Evolutionary conservation across 495 filamentous ascomycete species (phyloP).

Genomic region (Bacidia gigantensis): DNA sequence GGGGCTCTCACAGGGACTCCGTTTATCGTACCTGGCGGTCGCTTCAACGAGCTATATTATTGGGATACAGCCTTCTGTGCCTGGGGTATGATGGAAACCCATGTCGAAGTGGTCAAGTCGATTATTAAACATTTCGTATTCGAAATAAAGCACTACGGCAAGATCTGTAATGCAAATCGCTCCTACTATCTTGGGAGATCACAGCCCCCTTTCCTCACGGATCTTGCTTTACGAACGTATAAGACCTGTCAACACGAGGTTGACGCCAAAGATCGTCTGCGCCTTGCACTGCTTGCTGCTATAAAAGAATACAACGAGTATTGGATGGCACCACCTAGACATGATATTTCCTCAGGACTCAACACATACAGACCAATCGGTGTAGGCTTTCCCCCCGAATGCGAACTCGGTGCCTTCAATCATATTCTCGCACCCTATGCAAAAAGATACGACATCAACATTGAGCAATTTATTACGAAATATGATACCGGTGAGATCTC

Average conservation of each 20-base stretch:
- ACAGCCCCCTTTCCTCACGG: slow-evolving; percentile 92
- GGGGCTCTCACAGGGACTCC: slow-evolving; percentile 64
- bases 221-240: slow-evolving; percentile 86
- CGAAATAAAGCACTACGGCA: slow-evolving; percentile 94
- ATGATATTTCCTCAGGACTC: slow-evolving; percentile 68
- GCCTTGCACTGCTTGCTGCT: slow-evolving; percentile 65
- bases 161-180: slow-evolving; percentile 92
- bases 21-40: slow-evolving; percentile 88
- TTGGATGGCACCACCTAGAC: slow-evolving; percentile 69
- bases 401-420: slow-evolving; percentile 74
- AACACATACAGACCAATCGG: slow-evolving; percentile 74
- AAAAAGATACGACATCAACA: slow-evolving; percentile 65
- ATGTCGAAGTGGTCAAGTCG: slow-evolving; percentile 69
- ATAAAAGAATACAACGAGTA: slow-evolving; percentile 95
- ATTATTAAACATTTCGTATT: slow-evolving; percentile 97
- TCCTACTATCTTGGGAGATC: slow-evolving; percentile 89
- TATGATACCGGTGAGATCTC: slow-evolving; percentile 68
- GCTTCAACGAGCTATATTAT: slow-evolving; percentile 94
- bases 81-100: slow-evolving; percentile 70
- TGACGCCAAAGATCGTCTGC: slow-evolving; percentile 62
- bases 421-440: slow-evolving; percentile 80
- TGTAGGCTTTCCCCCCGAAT: slow-evolving; percentile 87
- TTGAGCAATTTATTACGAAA: slow-evolving; percentile 67
- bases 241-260: slow-evolving; percentile 74
- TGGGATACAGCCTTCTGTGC: slow-evolving; percentile 99